Conservation (phyloP, 2,329 filamentous ascomycete species). For the Teratosphaeria gauchensis region DNA sequence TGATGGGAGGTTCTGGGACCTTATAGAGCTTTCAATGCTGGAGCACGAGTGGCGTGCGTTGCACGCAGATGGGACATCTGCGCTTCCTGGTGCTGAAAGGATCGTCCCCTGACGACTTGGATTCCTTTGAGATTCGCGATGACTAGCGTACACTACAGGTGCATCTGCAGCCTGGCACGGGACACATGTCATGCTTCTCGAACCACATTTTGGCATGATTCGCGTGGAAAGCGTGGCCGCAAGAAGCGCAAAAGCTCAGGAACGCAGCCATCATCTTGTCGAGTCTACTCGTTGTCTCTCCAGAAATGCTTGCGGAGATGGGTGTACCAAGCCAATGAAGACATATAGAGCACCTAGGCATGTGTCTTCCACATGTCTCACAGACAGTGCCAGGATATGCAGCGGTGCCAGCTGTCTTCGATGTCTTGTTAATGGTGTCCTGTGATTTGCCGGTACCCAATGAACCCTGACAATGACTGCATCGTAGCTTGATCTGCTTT, state of each 20-base stretch:
- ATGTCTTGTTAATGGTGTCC: constrained; percentile 4
- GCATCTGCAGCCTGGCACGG: constrained; percentile 47
- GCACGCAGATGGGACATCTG: not conserved
- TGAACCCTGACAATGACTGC: constrained; percentile 59
- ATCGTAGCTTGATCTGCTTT: constrained; percentile 64
- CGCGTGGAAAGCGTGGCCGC: constrained; percentile 55
- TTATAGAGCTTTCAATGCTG: constrained; percentile 30
- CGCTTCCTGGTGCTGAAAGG: not conserved
- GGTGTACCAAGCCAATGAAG: constrained; percentile 52
- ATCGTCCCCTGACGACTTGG: not conserved
- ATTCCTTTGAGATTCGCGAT: not conserved
- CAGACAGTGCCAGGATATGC: constrained; percentile 42
- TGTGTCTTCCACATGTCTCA: constrained; percentile 51
- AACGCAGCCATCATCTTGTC: constrained; percentile 37
- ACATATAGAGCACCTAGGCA: constrained; percentile 55
- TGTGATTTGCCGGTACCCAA: constrained; percentile 38
- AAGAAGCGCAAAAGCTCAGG: constrained; percentile 52
- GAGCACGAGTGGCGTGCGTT: constrained; percentile 29
- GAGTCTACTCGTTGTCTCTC: constrained; percentile 14
- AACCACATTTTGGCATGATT: constrained; percentile 57
- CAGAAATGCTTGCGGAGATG: constrained; percentile 37
- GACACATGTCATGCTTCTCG: constrained; percentile 42
- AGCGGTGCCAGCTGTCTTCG: constrained; percentile 21
- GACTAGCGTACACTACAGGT: constrained; percentile 29
- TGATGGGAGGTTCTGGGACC: constrained; percentile 30